phyloP scores from a whole-genome alignment of 805 yeast species.

The Candida glaebosa region DNA sequence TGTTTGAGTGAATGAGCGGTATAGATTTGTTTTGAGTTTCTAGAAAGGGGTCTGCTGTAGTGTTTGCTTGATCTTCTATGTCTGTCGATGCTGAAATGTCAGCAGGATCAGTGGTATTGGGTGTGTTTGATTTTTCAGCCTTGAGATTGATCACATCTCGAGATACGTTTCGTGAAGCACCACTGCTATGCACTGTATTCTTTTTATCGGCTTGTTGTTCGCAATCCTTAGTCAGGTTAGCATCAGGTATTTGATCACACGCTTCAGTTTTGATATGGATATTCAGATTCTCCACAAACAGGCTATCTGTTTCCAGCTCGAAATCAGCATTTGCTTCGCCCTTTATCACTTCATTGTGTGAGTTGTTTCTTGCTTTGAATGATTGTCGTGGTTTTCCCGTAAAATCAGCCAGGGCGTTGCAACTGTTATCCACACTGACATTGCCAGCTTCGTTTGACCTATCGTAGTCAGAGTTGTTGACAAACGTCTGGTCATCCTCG shows the following conservation, averaged over 20 bases:
- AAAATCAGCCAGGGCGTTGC: background rate
- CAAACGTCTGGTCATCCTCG: slow-evolving; percentile 26
- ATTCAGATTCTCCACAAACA: background rate
- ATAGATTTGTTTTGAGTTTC: background rate
- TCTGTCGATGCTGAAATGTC: background rate
- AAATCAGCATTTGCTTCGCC: slow-evolving; percentile 2
- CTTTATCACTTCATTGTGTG: background rate
- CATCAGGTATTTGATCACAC: background rate
- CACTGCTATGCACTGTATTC: no score
- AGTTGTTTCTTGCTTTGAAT: background rate
- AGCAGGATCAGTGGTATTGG: background rate
- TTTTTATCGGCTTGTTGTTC: background rate
- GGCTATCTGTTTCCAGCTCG: background rate
- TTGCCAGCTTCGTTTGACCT: background rate
- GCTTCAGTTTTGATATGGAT: background rate
- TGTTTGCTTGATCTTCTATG: background rate
- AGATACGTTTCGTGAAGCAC: background rate
- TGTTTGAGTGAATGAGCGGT: background rate
- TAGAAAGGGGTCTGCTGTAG: background rate
- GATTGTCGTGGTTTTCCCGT: background rate
- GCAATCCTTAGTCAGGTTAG: background rate
- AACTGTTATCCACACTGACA: background rate
- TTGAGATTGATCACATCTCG: background rate
- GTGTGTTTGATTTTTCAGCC: background rate
- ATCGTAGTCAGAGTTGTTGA: slow-evolving; percentile 38